Conservation (phyloP, 768 basidiomycete genomes). For the Macrolepiota dolichaula region DNA sequence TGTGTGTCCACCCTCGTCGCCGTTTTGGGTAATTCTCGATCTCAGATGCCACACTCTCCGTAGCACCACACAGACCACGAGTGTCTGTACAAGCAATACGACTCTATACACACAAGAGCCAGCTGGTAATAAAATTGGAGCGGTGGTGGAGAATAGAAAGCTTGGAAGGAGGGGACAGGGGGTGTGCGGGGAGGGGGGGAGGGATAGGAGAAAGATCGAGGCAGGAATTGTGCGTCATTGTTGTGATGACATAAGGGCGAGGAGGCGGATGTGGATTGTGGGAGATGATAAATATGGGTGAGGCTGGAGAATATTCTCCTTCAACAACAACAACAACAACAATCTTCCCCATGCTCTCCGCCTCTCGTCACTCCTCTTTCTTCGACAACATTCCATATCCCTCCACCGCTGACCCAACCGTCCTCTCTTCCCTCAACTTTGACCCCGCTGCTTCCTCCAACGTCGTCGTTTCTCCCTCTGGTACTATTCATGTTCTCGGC, state of each 20-base stretch:
- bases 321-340: too few relatives aligned
- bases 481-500: constrained; percentile 61
- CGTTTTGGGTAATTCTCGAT: neutral
- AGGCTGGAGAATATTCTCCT: neutral
- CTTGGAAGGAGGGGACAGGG: neutral
- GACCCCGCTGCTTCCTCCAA: constrained; percentile 14
- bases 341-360: constrained; percentile 11
- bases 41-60: neutral
- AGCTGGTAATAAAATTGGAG: neutral
- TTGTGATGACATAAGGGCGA: neutral
- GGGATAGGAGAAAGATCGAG: constrained; percentile 4
- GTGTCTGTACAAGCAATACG: too few relatives aligned
- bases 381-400: constrained; percentile 2
- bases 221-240: constrained; percentile 9
- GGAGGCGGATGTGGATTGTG: neutral
- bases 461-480: constrained; percentile 43
- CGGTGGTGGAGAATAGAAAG: neutral
- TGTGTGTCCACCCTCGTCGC: neutral
- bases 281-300: constrained; percentile 10
- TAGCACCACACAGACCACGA: too few relatives aligned
- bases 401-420: constrained; percentile 3
- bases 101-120: too few relatives aligned
- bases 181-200: neutral
- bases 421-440: constrained; percentile 10
- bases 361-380: constrained; percentile 10